phyloP scores from a whole-genome alignment of 75 land plant genomes.

The Ceratopteris richardii region DNA sequence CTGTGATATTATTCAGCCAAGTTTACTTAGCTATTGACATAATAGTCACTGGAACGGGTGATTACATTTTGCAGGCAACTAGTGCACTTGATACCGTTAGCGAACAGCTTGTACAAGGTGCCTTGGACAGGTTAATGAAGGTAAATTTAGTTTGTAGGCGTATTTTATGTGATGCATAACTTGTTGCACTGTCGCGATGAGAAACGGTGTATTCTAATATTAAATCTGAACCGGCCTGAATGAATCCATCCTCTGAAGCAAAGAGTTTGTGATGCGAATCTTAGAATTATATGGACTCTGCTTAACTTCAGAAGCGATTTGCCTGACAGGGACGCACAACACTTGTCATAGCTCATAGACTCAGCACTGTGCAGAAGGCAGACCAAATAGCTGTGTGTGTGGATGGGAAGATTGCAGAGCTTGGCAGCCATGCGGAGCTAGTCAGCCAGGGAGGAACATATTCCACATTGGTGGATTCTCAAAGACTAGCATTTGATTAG shows the following conservation, averaged over 20 bases:
- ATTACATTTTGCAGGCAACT: constrained; percentile 62
- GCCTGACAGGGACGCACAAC: constrained; percentile 84
- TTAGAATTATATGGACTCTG: too few species aligned
- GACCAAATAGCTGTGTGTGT: constrained; percentile 83
- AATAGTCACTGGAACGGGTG: too few species aligned
- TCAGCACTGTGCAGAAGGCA: constrained; percentile 97
- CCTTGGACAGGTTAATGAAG: constrained; percentile 84
- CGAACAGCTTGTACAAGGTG: constrained; percentile 88
- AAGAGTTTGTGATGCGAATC: too few species aligned
- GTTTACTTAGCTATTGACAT: too few species aligned
- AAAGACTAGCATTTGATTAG: constrained; percentile 88
- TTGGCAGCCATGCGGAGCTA: constrained; percentile 76
- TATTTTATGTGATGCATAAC: too few species aligned
- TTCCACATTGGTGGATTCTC: constrained; percentile 83
- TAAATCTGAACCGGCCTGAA: too few species aligned
- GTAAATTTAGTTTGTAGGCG: constrained; percentile 8
- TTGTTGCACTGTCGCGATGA: too few species aligned
- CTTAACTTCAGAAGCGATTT: too few species aligned
- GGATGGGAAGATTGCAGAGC: constrained; percentile 61
- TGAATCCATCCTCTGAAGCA: too few species aligned
- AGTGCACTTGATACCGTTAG: constrained; percentile 94
- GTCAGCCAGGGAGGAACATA: constrained; percentile 63
- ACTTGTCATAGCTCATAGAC: constrained; percentile 90
- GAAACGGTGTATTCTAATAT: too few species aligned
- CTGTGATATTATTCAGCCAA: too few species aligned